Conservation (phyloP, 2,329 filamentous ascomycete species). For the Aspergillus fijiensis region DNA sequence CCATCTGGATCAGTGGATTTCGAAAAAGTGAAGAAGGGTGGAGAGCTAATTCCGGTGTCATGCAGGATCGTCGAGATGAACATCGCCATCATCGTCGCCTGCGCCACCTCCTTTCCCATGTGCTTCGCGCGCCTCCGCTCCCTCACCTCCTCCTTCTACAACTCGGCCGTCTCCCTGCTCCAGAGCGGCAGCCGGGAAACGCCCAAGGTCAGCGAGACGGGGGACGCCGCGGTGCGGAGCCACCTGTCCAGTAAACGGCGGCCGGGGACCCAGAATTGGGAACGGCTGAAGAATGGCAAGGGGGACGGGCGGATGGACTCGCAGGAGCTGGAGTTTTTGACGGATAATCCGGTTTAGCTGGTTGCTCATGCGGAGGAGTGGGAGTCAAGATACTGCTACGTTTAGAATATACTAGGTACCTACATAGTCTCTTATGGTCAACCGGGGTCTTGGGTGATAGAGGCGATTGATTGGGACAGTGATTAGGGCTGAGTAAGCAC, state of each 20-base stretch:
- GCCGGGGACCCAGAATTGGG: not conserved
- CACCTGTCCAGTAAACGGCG: not conserved
- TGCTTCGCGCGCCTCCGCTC: not conserved
- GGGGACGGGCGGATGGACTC: not conserved
- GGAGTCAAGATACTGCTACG: too few species aligned
- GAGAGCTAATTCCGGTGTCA: not conserved
- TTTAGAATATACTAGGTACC: too few species aligned
- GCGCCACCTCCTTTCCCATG: conserved; percentile 1
- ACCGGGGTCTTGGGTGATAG: too few species aligned
- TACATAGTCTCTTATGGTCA: too few species aligned
- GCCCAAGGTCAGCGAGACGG: not conserved
- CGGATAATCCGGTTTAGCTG: not conserved
- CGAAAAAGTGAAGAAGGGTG: not conserved
- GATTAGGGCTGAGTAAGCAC: too few species aligned
- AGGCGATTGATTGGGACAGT: too few species aligned
- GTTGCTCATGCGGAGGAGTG: too few species aligned
- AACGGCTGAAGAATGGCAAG: not conserved
- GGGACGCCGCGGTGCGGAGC: not conserved
- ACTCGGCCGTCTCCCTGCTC: not conserved
- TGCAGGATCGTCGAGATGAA: conserved; percentile 5
- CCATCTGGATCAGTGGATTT: not conserved
- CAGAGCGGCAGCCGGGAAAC: not conserved
- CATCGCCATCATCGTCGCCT: conserved; percentile 7
- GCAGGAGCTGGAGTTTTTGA: not conserved
- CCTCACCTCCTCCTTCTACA: not conserved